Percentiles rank a stretch among this genome's conserved stretches.
Conservation (phyloP, 176 grass and related monocot genomes). For the Aegilops umbellulata region DNA sequence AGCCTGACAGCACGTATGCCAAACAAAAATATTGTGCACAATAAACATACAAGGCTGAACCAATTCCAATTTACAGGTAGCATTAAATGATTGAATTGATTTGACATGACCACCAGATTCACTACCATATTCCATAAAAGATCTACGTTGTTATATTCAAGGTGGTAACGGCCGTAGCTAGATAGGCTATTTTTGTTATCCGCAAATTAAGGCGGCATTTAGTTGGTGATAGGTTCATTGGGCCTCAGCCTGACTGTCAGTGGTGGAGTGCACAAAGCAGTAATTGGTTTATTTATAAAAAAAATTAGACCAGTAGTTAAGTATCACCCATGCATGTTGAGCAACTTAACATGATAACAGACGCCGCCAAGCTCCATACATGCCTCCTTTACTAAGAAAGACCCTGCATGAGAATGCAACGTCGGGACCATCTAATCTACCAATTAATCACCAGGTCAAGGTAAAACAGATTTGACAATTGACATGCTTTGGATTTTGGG, state of each 20-base stretch:
- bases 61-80: neutral
- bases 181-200: neutral
- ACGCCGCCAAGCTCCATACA: neutral
- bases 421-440: neutral
- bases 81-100: neutral
- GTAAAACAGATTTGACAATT: neutral
- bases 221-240: neutral
- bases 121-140: neutral
- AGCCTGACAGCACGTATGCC: neutral
- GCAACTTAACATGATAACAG: neutral
- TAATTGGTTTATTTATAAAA: neutral
- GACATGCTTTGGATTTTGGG: neutral
- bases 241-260: neutral
- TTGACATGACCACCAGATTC: neutral
- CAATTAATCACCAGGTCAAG: constrained; percentile 3
- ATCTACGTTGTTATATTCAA: neutral
- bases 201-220: constrained; percentile 16
- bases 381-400: neutral
- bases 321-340: neutral
- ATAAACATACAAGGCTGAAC: neutral
- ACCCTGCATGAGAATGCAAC: neutral
- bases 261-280: neutral
- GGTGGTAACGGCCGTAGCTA: neutral
- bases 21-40: neutral
- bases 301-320: neutral